Conservation (phyloP, 371 early-diverging fungal genomes). For the Mucor irregularis region DNA sequence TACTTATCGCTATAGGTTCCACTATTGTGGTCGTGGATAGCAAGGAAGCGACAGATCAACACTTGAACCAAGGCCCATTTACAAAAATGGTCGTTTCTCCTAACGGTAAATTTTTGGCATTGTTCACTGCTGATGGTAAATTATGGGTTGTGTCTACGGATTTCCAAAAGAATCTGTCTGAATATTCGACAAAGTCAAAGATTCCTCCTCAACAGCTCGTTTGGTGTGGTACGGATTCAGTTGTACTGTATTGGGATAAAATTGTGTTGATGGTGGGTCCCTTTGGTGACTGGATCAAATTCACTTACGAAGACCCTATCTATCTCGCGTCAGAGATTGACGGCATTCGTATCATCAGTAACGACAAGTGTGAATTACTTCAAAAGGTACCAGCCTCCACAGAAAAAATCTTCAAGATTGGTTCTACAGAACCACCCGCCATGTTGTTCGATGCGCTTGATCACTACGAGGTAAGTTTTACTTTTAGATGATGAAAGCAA, state of each 20-base stretch:
- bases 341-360: conserved; percentile 88
- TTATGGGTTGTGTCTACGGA: conserved; percentile 95
- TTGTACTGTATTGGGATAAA: conserved; percentile 82
- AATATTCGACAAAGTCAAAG: conserved; percentile 71
- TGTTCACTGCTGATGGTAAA: conserved; percentile 79
- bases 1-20: conserved; percentile 74
- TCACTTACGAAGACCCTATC: conserved; percentile 77
- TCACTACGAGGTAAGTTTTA: conserved; percentile 70
- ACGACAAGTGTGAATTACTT: conserved; percentile 80
- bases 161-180: conserved; percentile 90
- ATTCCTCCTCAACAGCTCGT: conserved; percentile 78
- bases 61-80: conserved; percentile 89
- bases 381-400: conserved; percentile 85
- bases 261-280: conserved; percentile 90
- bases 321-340: conserved; percentile 88
- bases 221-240: conserved; percentile 97
- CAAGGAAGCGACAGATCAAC: conserved; percentile 82
- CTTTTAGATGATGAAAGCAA: neutral
- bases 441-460: conserved; percentile 93
- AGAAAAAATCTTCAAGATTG: conserved; percentile 88
- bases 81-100: conserved; percentile 87
- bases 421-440: conserved; percentile 93
- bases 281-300: conserved; percentile 88
- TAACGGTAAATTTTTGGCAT: conserved; percentile 88
- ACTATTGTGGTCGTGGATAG: conserved; percentile 86